Evolutionary conservation across 768 basidiomycete genomes (phyloP), one percentile per base, ranked within the genome.

Genomic region (Phylloporus arenicola): DNA sequence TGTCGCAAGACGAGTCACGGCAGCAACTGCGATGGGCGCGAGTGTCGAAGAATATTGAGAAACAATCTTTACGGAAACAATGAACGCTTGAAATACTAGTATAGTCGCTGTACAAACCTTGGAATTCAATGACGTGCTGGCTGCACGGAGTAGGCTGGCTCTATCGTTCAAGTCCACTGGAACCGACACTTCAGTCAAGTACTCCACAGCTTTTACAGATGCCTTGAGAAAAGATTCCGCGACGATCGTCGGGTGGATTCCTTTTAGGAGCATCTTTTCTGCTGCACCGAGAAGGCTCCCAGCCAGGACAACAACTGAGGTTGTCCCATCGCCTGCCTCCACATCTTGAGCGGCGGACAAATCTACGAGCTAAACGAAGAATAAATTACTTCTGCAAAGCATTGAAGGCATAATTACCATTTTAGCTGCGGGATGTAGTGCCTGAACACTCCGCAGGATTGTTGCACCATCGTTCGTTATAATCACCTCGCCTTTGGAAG

Each of bases 401-500:
- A 40, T 39, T n/a, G 31, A 24, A 29, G 11, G 41, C 30, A 11
- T 38, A 22, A 14, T 48, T 54, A 84, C 95, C 96, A 99, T 99
- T 73, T 95, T 92, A 25, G 96, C 96, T 34, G 96, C 95, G 37
- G 96, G 96, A 70, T 99, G 96, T 45, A 98, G 71, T 17, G 95
- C 96, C 60, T 95, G 92, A 59, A 97, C 89, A 57, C 84, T 92
- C 66, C 92, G 91, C 48, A 99, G 73, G 58, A 99, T 99, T 11
- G 96, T 99, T 7, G 96, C 96, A 17, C 96, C 96, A 70, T 99
- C 96, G 68, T 99, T 99, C 9, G 96, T 98, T 59, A 99, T 90
- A 60, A 98, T 88, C 16, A 95, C 92, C 68, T 99, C 95, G 54
- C 94, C 94, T 69, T 92, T 92, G 8, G 90, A 72, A 6, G 93